phyloP scores from a whole-genome alignment of 768 basidiomycete species.

The Tulasnella sp. region DNA sequence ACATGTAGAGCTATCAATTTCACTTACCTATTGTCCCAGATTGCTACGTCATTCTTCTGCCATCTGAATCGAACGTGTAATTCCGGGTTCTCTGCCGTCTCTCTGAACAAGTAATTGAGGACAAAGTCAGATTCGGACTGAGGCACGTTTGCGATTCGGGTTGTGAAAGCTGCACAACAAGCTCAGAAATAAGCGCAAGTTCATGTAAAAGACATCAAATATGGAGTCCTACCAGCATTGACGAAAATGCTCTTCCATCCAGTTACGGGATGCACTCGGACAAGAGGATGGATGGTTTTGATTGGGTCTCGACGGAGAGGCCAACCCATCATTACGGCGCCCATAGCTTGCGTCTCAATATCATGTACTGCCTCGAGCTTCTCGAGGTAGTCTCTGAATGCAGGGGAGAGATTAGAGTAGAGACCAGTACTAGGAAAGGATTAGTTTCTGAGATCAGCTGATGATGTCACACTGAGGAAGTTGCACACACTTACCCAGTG shows the following conservation, averaged over 20 bases:
- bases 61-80: conserved; percentile 68
- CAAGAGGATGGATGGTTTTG: conserved; percentile 64
- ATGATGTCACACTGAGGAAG: too few species aligned
- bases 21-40: conserved; percentile 85
- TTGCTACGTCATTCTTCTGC: conserved; percentile 62
- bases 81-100: conserved; percentile 56
- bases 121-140: conserved; percentile 72
- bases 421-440: conserved; percentile 46
- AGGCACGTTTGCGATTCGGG: conserved; percentile 62
- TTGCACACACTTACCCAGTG: too few species aligned
- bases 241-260: conserved; percentile 77
- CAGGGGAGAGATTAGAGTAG: conserved; percentile 69
- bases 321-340: conserved; percentile 52
- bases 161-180: conserved; percentile 49
- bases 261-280: conserved; percentile 73
- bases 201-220: neutral
- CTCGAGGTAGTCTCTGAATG: conserved; percentile 64
- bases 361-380: conserved; percentile 62
- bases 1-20: too few species aligned
- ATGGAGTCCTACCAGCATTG: conserved; percentile 42
- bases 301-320: conserved; percentile 56
- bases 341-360: conserved; percentile 63
- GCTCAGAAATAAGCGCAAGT: neutral
- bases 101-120: conserved; percentile 54
- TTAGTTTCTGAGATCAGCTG: neutral